These are phyloP conservation scores for Xylogone sp. DNA, from an alignment of 2,329 filamentous ascomycete species.

Conservation along the genomic window DNA sequence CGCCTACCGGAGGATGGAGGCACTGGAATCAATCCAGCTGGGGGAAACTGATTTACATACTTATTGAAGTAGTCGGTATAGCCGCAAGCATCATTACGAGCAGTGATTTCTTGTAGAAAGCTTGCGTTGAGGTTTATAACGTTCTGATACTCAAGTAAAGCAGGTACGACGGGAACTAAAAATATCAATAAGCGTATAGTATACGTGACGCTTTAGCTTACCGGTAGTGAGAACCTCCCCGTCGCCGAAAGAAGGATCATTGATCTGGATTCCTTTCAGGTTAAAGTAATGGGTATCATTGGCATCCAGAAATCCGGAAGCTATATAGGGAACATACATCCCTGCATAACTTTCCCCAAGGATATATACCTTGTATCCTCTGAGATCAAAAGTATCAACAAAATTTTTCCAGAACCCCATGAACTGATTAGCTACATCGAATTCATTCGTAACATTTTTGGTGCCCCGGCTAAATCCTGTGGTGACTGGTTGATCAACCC, in stretches of 20 bases:
- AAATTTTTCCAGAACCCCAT: constrained; percentile 63
- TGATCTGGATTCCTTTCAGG: constrained; percentile 55
- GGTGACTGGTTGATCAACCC: constrained; percentile 25
- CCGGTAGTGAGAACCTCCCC: constrained; percentile 26
- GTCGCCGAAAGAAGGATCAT: constrained; percentile 49
- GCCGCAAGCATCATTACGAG: constrained; percentile 43
- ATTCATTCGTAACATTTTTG: constrained; percentile 45
- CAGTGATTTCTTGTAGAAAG: constrained; percentile 42
- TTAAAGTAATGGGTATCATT: constrained; percentile 56
- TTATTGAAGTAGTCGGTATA: constrained; percentile 46
- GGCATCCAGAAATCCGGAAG: constrained; percentile 43
- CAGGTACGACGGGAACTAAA: constrained; percentile 38
- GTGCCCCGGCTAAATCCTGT: constrained; percentile 52
- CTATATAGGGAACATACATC: constrained; percentile 39
- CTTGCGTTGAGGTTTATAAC: constrained; percentile 51
- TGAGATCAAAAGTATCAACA: constrained; percentile 51
- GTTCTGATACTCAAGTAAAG: constrained; percentile 43
- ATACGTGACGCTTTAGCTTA: constrained; percentile 3
- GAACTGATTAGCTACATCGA: constrained; percentile 52
- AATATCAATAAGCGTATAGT: constrained; percentile 4
- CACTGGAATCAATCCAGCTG: constrained; percentile 46
- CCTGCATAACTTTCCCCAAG: constrained; percentile 61
- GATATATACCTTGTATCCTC: constrained; percentile 58
- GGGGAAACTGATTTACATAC: constrained; percentile 52
- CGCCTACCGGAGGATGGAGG: constrained; percentile 10